These are phyloP conservation scores for Xylariaceae sp. DNA, from an alignment of 2,329 filamentous ascomycete genomes.

Conservation along the genomic window DNA sequence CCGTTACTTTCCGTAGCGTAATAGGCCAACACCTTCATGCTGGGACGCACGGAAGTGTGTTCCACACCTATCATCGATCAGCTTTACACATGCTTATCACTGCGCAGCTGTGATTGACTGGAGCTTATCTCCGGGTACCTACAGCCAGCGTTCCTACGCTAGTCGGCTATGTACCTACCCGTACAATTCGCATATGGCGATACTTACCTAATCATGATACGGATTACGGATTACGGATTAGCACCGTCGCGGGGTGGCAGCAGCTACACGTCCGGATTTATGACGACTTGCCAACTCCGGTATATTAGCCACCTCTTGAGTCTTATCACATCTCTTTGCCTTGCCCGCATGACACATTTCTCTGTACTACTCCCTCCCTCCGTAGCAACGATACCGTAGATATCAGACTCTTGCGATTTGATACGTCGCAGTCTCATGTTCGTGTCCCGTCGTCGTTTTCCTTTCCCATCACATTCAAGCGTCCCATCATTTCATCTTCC, in stretches of 20 bases:
- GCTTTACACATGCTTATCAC: slow-evolving; percentile 9
- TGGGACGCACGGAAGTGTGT: no score
- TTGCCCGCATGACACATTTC: neutral
- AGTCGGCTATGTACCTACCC: neutral
- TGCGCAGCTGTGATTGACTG: slow-evolving; percentile 14
- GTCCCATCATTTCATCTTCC: slow-evolving; percentile 1
- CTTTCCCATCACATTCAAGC: slow-evolving; percentile 6
- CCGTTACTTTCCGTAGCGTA: neutral
- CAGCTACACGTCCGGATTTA: neutral
- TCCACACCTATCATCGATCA: neutral
- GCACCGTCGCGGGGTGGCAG: slow-evolving; percentile 1
- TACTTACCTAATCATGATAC: neutral
- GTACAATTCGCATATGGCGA: neutral
- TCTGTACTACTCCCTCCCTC: neutral
- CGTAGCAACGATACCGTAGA: neutral
- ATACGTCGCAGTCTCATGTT: slow-evolving; percentile 8
- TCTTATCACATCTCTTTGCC: neutral
- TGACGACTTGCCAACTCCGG: slow-evolving; percentile 3
- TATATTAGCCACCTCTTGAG: slow-evolving; percentile 11
- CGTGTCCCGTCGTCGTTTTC: slow-evolving; percentile 11
- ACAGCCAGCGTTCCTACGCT: neutral
- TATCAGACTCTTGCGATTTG: neutral
- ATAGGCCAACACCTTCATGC: no score
- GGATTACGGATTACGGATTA: neutral
- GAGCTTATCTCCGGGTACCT: slow-evolving; percentile 6